These are phyloP conservation scores for Solanum okadae DNA, from an alignment of 257 asterid genomes.

Conservation along the genomic window DNA sequence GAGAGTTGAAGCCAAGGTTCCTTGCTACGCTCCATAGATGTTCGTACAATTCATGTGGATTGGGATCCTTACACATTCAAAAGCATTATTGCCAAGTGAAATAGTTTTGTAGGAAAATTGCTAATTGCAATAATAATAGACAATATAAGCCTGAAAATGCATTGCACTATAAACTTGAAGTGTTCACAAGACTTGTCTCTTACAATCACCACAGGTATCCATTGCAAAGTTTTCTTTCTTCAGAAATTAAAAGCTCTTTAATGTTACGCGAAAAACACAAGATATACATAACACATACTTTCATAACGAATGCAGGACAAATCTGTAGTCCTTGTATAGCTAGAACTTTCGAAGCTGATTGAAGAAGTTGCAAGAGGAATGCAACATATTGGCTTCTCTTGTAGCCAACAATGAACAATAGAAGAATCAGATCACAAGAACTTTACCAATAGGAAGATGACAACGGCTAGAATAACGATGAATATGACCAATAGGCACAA, in stretches of 20 bases:
- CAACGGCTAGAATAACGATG: background rate
- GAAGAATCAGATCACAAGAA: slow-evolving; percentile 1
- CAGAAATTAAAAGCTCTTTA: background rate
- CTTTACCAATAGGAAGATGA: background rate
- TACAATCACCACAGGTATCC: background rate
- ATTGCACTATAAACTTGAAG: background rate
- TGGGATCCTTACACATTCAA: background rate
- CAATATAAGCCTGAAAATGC: background rate
- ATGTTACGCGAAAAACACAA: background rate
- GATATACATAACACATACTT: background rate
- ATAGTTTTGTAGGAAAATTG: background rate
- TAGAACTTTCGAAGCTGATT: background rate
- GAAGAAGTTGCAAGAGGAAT: background rate
- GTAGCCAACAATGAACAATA: background rate
- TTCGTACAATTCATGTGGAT: background rate
- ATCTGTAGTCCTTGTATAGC: background rate
- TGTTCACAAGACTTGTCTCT: background rate
- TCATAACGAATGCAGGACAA: background rate
- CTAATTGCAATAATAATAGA: background rate
- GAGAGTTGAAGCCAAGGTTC: background rate
- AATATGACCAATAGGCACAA: slow-evolving; percentile 8
- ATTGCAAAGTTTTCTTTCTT: background rate
- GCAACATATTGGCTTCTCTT: background rate
- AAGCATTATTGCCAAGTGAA: background rate
- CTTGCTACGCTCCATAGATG: background rate